These are phyloP conservation scores for Mycena polygramma DNA, from an alignment of 768 basidiomycete species.

Conservation along the genomic window DNA sequence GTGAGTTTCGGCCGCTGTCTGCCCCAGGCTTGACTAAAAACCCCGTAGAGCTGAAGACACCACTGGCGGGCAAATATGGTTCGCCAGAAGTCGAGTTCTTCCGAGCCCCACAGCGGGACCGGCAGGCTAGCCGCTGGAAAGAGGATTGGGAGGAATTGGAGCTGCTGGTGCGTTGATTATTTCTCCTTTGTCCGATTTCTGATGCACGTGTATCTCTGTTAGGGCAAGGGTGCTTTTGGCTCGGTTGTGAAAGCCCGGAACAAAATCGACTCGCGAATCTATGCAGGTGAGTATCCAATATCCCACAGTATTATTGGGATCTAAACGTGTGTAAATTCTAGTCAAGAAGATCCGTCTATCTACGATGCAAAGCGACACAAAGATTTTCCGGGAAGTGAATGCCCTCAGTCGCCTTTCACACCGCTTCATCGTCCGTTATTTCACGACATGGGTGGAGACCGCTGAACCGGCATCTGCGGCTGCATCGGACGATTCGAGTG, in stretches of 20 bases:
- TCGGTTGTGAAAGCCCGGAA: constrained; percentile 96
- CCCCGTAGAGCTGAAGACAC: constrained; percentile 60
- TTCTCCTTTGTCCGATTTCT: not conserved
- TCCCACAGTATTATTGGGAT: not conserved
- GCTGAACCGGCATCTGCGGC: constrained; percentile 65
- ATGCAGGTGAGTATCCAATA: constrained; percentile 68
- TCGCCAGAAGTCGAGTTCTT: constrained; percentile 82
- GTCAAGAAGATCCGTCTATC: constrained; percentile 93
- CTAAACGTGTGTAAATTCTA: constrained; percentile 41
- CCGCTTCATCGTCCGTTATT: constrained; percentile 92
- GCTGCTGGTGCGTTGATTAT: constrained; percentile 65
- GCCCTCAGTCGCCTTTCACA: constrained; percentile 90
- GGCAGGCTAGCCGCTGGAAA: constrained; percentile 85
- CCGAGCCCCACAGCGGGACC: constrained; percentile 54
- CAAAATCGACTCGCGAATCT: constrained; percentile 87
- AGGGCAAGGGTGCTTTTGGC: constrained; percentile 93
- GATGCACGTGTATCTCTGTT: not conserved
- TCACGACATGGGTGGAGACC: constrained; percentile 91
- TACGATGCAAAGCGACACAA: constrained; percentile 82
- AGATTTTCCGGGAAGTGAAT: constrained; percentile 92
- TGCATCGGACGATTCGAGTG: constrained; percentile 67
- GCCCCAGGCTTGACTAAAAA: constrained; percentile 11
- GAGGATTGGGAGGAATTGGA: constrained; percentile 97
- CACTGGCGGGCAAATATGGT: constrained; percentile 59
- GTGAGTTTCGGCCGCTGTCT: constrained; percentile 29